Evolutionary conservation across 164 flowering plant species (phyloP).

Genomic region (Houttuynia cordata): DNA sequence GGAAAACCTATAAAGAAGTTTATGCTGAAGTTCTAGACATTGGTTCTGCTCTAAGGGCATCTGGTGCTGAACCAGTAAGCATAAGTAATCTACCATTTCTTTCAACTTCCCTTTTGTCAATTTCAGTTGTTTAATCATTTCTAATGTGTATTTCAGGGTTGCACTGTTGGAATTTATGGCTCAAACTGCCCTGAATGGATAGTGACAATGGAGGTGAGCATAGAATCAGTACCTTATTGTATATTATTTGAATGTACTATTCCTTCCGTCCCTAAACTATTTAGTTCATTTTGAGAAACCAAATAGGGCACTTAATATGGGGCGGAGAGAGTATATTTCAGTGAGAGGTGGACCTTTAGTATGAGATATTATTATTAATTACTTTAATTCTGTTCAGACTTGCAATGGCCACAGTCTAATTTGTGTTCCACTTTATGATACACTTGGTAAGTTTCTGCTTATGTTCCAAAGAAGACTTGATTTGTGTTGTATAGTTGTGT

Average conservation of each 20-base stretch:
- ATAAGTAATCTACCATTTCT: background rate
- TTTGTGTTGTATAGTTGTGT: too few relatives aligned
- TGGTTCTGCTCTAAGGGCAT: conserved; percentile 69
- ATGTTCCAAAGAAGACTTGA: too few relatives aligned
- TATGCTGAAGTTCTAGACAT: conserved; percentile 63
- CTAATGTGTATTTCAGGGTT: conserved; percentile 32
- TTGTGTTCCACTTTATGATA: conserved; percentile 94
- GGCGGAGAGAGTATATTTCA: too few relatives aligned
- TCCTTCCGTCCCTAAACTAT: too few relatives aligned
- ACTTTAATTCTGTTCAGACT: conserved; percentile 37
- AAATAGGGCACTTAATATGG: too few relatives aligned
- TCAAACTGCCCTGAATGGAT: conserved; percentile 92
- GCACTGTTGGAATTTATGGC: conserved; percentile 79
- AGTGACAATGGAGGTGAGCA: conserved; percentile 81
- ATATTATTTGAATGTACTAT: too few relatives aligned
- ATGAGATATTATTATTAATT: background rate
- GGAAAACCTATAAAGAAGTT: conserved; percentile 85
- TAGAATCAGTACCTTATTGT: background rate
- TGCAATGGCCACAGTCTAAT: conserved; percentile 74
- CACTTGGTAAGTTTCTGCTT: conserved; percentile 50
- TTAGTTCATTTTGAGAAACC: too few relatives aligned
- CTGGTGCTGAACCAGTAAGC: conserved; percentile 82
- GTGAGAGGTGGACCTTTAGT: background rate
- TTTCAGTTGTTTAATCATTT: background rate
- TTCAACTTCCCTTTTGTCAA: background rate